Percentiles rank a stretch among this genome's conserved stretches.
Evolutionary conservation across 495 filamentous ascomycete genomes (phyloP).

Genomic region (Hypoxylon crocopeplum): DNA sequence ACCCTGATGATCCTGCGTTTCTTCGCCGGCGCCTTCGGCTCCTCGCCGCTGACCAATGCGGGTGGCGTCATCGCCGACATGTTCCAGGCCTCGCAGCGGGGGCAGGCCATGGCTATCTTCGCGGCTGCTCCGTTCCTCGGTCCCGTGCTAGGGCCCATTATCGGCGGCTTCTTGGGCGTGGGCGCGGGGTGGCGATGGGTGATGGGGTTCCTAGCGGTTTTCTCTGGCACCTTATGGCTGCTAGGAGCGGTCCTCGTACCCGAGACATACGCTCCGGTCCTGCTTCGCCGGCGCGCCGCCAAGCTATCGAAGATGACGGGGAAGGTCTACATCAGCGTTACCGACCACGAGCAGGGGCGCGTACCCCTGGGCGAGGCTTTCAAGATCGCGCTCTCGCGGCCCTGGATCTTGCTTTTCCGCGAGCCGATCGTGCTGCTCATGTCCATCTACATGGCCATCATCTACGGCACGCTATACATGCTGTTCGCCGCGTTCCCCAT

Average conservation of each 20-base stretch:
- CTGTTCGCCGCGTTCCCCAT: constrained; percentile 82
- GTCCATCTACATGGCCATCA: constrained; percentile 58
- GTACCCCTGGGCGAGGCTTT: constrained; percentile 47
- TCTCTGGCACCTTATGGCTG: constrained; percentile 64
- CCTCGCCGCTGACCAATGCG: constrained; percentile 67
- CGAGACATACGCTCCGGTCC: constrained; percentile 72
- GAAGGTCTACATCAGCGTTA: constrained; percentile 52
- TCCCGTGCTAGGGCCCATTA: constrained; percentile 60
- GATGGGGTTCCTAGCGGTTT: constrained; percentile 67
- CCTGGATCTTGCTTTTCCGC: constrained; percentile 71
- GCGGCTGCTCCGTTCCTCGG: constrained; percentile 61
- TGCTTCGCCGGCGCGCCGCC: constrained; percentile 68
- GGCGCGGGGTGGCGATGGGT: constrained; percentile 71
- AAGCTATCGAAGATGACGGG: constrained; percentile 67
- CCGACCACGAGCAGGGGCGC: constrained; percentile 48
- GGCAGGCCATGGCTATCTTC: constrained; percentile 65
- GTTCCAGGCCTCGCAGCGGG: constrained; percentile 66
- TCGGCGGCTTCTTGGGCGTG: constrained; percentile 67
- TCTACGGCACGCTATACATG: constrained; percentile 61
- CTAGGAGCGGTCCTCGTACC: constrained; percentile 68
- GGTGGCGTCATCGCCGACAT: constrained; percentile 68
- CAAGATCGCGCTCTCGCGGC: constrained; percentile 58
- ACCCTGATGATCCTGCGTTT: constrained; percentile 67
- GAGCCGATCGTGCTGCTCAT: constrained; percentile 79
- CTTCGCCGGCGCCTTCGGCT: constrained; percentile 67